Base-by-base conservation (phyloP, 108 stramenopile genomes). In the Skeletonema grethae region DNA sequence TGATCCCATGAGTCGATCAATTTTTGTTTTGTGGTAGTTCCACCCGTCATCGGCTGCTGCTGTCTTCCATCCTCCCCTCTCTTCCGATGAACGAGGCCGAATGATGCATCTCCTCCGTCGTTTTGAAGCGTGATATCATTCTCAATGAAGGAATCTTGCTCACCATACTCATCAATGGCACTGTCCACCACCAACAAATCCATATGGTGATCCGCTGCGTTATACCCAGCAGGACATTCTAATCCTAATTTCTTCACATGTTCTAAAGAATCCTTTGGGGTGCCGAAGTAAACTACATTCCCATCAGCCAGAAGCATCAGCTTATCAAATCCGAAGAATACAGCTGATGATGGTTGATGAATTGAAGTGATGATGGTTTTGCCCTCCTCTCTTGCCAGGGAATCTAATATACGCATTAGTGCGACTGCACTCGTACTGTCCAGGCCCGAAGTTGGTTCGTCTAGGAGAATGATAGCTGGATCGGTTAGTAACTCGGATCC, bases 391-490 rank as follows among this genome's bases (percentile, higher is more conserved):
- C 72, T 50, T 10, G 89, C 87, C 12, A 90, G 56, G 3, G 55
- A 18, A 16, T 85, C 73, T 25, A 91, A 65, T 24, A 85, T 73
- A 30, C 83, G 66, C 46, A 90, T 66, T 36, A 96, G 63, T 9
- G 81, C 80, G 3, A 93, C 85, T 10, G 91, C 90, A 35, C 66
- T 72, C 5, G 87, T 88, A 6, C 83, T 81, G 55, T 96, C 95
- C 4, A 93, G 64, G n/a, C 93, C 93, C 53, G 76, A 80, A 2
- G 95, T 93, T 0, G 95, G 92, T 64, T 96, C 95, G 73, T 96
- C 95, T 35, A 96, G 63, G 18, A 96, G 25, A 5, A 93, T 43
- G 20, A 89, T 72, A 9, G 61, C 50, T 13, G 94, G 94, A 61
- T 92, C 77, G 2, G 91, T 92, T 11, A 95, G 64, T 13, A 90